Base-by-base conservation (phyloP, 768 basidiomycete genomes). In the Phaeotremella fagi region DNA sequence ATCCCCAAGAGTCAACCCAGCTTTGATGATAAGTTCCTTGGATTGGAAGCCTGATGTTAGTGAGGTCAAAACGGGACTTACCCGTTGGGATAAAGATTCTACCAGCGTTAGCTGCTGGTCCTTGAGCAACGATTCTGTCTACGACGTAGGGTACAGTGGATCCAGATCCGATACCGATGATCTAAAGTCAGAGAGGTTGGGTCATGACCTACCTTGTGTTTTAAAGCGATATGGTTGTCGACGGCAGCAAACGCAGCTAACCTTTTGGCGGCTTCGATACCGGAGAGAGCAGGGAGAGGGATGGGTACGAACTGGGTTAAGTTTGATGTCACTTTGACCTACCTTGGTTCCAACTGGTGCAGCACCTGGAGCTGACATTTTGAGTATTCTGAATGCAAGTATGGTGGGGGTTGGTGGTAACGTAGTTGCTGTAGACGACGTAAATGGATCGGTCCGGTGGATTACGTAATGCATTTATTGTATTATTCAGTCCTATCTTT, bases 141-240 rank as follows among this genome's bases (percentile, higher is more conserved):
- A 99, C 91, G 47, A 98, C 91, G 68, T 94, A 99, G 2, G 90
- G 90, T 0, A 97, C 91, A 1, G 91, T 97, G 6, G 90, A 72
- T 6, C 75, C 75, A 4, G 68, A 70, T 35, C 77, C 77, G 20
- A 78, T 75, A 14, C 77, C 77, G 28, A 78, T 74, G 27, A 77
- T 64, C 68, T 69, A 20, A 22, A 48, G 3, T 29, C 22, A 5
- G n/a, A 73, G 22, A 43, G 38, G 26, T 29, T 23, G 29, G 29
- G 24, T 22, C 15, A 2, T 18, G 29, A 55, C 68, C 15, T 63
- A 87, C 91, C 78, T 84, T 85, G 76, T 97, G 86, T 62, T 89
- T 81, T 24, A 85, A 82, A 51, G 80, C 80, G 27, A 99, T 80
- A 75, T 97, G 87, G 45, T 83, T 80, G 71, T 98, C 94, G 1